Evolutionary conservation across 768 basidiomycete species (phyloP).

Genomic region (Mycena rosella): DNA sequence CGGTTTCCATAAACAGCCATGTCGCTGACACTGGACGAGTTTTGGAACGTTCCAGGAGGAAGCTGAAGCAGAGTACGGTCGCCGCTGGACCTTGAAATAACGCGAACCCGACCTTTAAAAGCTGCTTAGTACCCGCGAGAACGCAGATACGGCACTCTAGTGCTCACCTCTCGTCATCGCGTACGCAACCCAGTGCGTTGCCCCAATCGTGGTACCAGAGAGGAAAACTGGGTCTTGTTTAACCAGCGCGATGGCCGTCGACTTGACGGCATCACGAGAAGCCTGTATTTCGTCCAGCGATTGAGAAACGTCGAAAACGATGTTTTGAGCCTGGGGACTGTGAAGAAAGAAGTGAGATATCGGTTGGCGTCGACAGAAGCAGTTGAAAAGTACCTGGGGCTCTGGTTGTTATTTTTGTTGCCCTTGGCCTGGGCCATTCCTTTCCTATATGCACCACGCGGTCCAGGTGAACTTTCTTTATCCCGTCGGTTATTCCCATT

Average conservation of each 20-base stretch:
- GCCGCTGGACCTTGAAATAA: conserved; percentile 90
- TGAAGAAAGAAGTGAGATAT: conserved; percentile 18
- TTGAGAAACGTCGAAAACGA: conserved; percentile 82
- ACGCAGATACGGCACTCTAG: background rate
- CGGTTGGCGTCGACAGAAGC: background rate
- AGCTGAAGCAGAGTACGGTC: conserved; percentile 89
- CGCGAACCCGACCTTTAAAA: conserved; percentile 78
- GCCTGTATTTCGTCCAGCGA: conserved; percentile 82
- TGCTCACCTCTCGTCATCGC: conserved; percentile 85
- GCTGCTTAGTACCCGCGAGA: conserved; percentile 14
- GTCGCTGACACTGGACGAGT: conserved; percentile 76
- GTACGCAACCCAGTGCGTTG: conserved; percentile 93
- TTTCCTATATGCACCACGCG: conserved; percentile 55
- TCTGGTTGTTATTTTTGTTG: conserved; percentile 62
- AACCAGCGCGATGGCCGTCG: conserved; percentile 91
- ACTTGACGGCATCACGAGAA: conserved; percentile 81
- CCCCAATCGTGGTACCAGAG: conserved; percentile 89
- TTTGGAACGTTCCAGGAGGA: conserved; percentile 68
- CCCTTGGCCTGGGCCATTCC: conserved; percentile 56
- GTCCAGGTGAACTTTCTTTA: conserved; percentile 79
- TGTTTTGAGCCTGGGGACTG: conserved; percentile 74
- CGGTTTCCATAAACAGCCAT: conserved; percentile 90
- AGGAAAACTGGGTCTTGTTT: conserved; percentile 88
- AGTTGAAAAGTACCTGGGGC: conserved; percentile 65
- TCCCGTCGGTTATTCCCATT: conserved; percentile 59